A percentile compares a stretch with the other conserved stretches of the same genome.
Conservation (phyloP, 805 yeast genomes). For the Jamesozyma hellenica region DNA sequence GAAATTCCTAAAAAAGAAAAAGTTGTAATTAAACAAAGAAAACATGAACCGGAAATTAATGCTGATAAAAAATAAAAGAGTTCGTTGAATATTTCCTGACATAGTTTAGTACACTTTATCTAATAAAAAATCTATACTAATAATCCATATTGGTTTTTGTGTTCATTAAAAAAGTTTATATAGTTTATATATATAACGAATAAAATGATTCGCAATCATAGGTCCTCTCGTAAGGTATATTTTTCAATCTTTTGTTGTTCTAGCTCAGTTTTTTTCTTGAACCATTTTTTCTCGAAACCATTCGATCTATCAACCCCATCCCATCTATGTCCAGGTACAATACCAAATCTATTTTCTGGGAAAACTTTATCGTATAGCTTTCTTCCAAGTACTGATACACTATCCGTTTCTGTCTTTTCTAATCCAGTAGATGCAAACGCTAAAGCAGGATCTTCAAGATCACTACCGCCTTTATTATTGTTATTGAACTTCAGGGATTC, state of each 20-base stretch:
- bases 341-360: conserved; percentile 64
- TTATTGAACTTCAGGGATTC: neutral
- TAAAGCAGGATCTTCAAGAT: conserved; percentile 56
- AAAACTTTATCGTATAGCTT: conserved; percentile 39
- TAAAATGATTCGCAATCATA: conserved; percentile 9
- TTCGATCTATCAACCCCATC: conserved; percentile 85
- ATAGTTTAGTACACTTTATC: too few species aligned
- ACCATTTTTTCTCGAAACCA: conserved; percentile 67
- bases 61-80: neutral
- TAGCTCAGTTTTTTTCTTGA: conserved; percentile 34
- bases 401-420: neutral
- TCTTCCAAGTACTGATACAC: conserved; percentile 35
- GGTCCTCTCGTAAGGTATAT: conserved; percentile 35
- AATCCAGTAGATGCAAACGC: conserved; percentile 31
- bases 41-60: neutral
- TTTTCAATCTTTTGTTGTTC: conserved; percentile 25
- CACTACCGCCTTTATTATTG: neutral
- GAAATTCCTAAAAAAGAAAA: neutral
- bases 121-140: too few species aligned
- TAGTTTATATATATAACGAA: neutral
- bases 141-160: too few species aligned
- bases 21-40: conserved; percentile 1
- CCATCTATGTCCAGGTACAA: conserved; percentile 78
- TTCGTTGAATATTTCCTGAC: too few species aligned
- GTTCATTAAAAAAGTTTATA: too few species aligned